Base-by-base conservation (phyloP, 371 early-diverging fungal genomes). In the Coemansia sp. region DNA sequence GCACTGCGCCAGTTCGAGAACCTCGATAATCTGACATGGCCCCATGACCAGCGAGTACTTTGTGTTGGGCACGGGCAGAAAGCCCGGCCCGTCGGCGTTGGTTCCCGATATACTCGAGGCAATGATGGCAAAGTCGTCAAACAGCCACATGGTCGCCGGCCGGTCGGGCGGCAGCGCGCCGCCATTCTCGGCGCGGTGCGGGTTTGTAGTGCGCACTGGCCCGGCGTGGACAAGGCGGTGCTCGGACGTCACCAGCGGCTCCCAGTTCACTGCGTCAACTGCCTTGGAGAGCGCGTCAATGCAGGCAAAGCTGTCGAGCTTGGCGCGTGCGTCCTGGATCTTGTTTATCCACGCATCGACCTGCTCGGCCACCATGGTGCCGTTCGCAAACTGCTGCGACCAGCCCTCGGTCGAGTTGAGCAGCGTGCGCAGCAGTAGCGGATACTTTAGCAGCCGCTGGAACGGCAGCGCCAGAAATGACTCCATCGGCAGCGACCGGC, bases 401-500 rank as follows among this genome's bases (percentile, higher is more conserved):
- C 72, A 69, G n/a, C 74, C 80, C 6, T 81, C 78, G 3, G 84
- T 80, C 10, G 78, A 61, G n/a, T 76, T 74, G 32, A 86, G 63
- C 36, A 85, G 76, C 7, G 82, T 80, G 57, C 79, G 77, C 34
- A 88, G 74, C 16, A 88, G 77, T 20, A 88, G 70, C 30, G 83
- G 84, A 63, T 86, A 88, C 51, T 86, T 78, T 7, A 84, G 84
- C 66, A 88, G 70, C 9, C 87, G 77, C 65, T 86, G 82, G 45
- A 85, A 68, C 32, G 86, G 83, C 54, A 85, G 66, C 32, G 80
- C 76, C 36, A 85, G 64, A 40, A 80, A 79, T 30, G 79, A 67
- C 54, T 85, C 83, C 47, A 80, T 66, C 6, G 77, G 75, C 62
- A 79, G 67, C 32, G 64, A 63, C 40, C 80, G 75, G 65, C 74